These are phyloP conservation scores for Gaeumannomyces tritici DNA, from an alignment of 2,329 filamentous ascomycete genomes.

Conservation along the genomic window DNA sequence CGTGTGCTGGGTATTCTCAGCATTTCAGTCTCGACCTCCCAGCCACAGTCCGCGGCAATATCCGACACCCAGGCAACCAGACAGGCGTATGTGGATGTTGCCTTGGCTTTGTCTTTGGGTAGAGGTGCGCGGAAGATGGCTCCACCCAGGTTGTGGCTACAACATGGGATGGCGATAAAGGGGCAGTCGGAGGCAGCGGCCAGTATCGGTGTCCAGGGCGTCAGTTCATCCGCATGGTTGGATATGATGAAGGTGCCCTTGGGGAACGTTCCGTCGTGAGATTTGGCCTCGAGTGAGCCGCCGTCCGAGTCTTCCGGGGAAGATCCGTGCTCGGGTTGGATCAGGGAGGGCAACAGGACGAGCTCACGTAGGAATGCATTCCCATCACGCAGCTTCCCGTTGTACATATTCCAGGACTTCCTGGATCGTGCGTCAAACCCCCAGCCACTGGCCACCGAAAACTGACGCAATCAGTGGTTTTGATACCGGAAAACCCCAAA, in stretches of 20 bases:
- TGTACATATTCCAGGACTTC: slow-evolving; percentile 77
- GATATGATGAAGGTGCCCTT: slow-evolving; percentile 82
- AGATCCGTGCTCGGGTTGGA: slow-evolving; percentile 11
- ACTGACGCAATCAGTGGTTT: neutral
- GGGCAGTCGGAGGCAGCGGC: slow-evolving; percentile 65
- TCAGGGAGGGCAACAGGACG: slow-evolving; percentile 38
- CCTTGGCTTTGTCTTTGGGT: slow-evolving; percentile 37
- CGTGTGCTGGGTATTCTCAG: slow-evolving; percentile 86
- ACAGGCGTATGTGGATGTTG: slow-evolving; percentile 68
- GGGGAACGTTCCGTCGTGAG: slow-evolving; percentile 57
- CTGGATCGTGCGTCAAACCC: slow-evolving; percentile 84
- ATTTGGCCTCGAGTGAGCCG: neutral
- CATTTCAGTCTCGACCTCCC: slow-evolving; percentile 71
- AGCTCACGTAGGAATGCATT: slow-evolving; percentile 29
- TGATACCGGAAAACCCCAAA: neutral
- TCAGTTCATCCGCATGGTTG: slow-evolving; percentile 95
- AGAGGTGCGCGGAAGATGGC: slow-evolving; percentile 59
- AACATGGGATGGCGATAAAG: slow-evolving; percentile 92
- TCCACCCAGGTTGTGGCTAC: slow-evolving; percentile 78
- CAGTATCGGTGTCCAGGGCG: slow-evolving; percentile 88
- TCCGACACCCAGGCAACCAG: slow-evolving; percentile 69
- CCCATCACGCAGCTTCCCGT: slow-evolving; percentile 13
- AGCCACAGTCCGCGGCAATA: slow-evolving; percentile 65
- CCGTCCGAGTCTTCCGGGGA: neutral
- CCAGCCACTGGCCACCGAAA: slow-evolving; percentile 45